phyloP scores from a whole-genome alignment of 2,329 filamentous ascomycete species.

The Stenocarpella maydis region DNA sequence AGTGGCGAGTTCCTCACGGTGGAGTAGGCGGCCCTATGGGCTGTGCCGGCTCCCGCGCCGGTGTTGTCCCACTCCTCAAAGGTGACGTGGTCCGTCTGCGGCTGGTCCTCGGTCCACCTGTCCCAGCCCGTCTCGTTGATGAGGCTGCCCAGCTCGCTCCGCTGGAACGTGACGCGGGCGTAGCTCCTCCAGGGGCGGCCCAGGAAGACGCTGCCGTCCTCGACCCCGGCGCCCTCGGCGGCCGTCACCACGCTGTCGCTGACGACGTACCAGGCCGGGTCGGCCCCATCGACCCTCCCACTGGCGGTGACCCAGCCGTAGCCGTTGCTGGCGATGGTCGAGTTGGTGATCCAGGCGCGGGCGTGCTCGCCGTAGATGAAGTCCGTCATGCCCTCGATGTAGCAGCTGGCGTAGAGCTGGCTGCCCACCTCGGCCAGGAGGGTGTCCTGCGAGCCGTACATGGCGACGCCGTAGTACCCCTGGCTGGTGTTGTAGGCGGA shows the following conservation, averaged over 20 bases:
- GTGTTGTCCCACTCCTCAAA: slow-evolving; percentile 62
- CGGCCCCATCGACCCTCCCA: slow-evolving; percentile 47
- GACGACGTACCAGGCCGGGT: slow-evolving; percentile 61
- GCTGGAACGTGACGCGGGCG: slow-evolving; percentile 58
- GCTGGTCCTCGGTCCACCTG: slow-evolving; percentile 52
- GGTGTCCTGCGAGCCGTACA: slow-evolving; percentile 66
- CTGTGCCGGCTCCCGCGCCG: slow-evolving; percentile 57
- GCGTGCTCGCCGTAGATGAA: slow-evolving; percentile 67
- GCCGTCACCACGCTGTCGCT: slow-evolving; percentile 57
- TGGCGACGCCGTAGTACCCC: slow-evolving; percentile 64
- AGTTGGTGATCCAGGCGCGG: slow-evolving; percentile 60
- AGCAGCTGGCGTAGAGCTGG: slow-evolving; percentile 62
- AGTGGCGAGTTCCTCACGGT: slow-evolving; percentile 43
- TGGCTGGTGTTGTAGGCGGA: slow-evolving; percentile 58
- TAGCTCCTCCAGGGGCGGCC: slow-evolving; percentile 61
- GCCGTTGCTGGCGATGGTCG: slow-evolving; percentile 55
- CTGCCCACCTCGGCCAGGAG: slow-evolving; percentile 56
- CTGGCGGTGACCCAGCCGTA: slow-evolving; percentile 57
- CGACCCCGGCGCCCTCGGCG: slow-evolving; percentile 46
- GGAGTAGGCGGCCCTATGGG: slow-evolving; percentile 54
- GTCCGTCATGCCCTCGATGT: slow-evolving; percentile 64
- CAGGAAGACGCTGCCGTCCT: slow-evolving; percentile 55
- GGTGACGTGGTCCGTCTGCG: slow-evolving; percentile 60
- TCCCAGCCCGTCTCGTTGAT: slow-evolving; percentile 61
- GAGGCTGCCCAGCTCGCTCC: slow-evolving; percentile 52